Base-by-base conservation (phyloP, 129 eudicot genomes). In the Tagetes patula region DNA sequence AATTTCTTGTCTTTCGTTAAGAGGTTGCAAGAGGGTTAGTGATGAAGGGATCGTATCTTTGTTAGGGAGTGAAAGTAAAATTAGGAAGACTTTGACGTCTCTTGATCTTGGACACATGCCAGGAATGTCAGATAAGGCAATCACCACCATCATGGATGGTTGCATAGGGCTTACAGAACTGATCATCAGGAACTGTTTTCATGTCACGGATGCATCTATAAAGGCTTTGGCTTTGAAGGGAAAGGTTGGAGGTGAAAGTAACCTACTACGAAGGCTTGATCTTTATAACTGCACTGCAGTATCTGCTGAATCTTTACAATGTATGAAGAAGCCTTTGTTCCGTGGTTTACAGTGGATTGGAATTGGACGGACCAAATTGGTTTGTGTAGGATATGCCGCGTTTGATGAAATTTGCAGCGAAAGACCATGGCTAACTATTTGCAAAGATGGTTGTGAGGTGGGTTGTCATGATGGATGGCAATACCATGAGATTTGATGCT, bases 401-500 rank as follows among this genome's bases (percentile, higher is more conserved):
- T 74, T 85, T 5, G 76, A 31, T 13, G 80, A 60, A 30, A 70
- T 85, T 67, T 50, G 58, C 69, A 13, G 33, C 43, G 71, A 53
- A 65, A 77, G 88, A 60, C 84, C 82, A 34, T 87, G 87, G 88
- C 46, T 87, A 20, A 79, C 86, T 49, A 43, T 85, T 8, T 90
- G 96, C 68, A 6, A 32, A 2, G 87, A 73, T 41, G 95, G 91
- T 36, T 90, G 96, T 70, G 95, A 90, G 80, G 47, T 90, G 52
- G 96, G 95, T 12, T 90, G 96, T 76, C 86, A 75, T 65, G 96
- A 90, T 84, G 91, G 91, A 40, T 90, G 96, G 96, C 86, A 82
- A 49, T 87, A 64, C 60, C 96, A 90, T 56, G 71, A 76, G 68
- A 71, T 67, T 61, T 47, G 58, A 58, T 9, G 65, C 4, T 74